Conservation (phyloP, 805 yeast genomes). For the Candida arabinofermentans region DNA sequence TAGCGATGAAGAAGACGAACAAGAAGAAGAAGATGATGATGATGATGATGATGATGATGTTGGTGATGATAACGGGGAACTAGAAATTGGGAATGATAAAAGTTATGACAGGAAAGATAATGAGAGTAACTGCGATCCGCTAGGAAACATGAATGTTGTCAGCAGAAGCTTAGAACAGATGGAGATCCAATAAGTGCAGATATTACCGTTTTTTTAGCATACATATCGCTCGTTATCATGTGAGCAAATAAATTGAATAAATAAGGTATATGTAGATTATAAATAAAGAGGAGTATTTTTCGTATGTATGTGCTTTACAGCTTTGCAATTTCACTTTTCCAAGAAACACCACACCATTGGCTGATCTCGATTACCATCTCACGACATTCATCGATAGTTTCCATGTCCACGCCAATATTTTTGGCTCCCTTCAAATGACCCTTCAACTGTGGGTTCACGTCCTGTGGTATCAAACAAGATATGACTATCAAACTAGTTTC, state of each 20-base stretch:
- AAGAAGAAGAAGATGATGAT: conserved; percentile 1
- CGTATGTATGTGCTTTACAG: conserved; percentile 28
- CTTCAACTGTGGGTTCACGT: conserved; percentile 87
- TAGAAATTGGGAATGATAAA: no score
- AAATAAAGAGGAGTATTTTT: neutral
- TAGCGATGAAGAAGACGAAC: neutral
- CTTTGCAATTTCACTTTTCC: conserved; percentile 55
- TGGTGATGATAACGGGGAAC: neutral
- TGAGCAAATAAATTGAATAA: neutral
- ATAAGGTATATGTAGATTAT: neutral
- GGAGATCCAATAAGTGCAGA: conserved; percentile 2
- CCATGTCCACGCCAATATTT: conserved; percentile 67
- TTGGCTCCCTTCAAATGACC: conserved; percentile 88
- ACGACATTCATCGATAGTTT: conserved; percentile 59
- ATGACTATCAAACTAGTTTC: conserved; percentile 78
- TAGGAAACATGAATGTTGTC: conserved; percentile 3
- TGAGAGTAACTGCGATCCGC: conserved; percentile 1
- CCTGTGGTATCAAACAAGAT: conserved; percentile 83
- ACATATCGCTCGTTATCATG: no score
- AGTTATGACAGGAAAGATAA: neutral
- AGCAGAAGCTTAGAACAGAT: conserved; percentile 3
- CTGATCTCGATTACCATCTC: conserved; percentile 60
- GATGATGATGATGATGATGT: conserved; percentile 3
- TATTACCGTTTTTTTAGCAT: no score
- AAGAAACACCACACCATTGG: conserved; percentile 68